A percentile compares a stretch with the other conserved stretches of the same genome.
phyloP scores from a whole-genome alignment of 1,284 basidiomycete species.

The Microbotryomycetes sp. region DNA sequence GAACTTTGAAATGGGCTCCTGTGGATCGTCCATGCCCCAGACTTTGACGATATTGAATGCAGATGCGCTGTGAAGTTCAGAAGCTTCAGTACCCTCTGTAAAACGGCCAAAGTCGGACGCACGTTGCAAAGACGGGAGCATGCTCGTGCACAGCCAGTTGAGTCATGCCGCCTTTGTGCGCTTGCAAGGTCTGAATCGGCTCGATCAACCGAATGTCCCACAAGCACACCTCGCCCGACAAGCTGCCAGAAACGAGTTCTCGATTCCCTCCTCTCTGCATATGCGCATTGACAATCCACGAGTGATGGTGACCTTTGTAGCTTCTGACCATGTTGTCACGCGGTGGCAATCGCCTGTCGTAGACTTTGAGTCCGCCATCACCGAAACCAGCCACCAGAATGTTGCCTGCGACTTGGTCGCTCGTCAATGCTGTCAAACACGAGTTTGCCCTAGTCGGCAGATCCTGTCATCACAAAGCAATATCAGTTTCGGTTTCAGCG shows the following conservation, averaged over 20 bases:
- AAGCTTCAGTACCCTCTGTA: not conserved
- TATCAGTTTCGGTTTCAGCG: constrained; percentile 19
- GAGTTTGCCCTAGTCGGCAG: constrained; percentile 83
- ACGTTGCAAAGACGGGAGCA: constrained; percentile 80
- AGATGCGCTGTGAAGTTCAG: not conserved
- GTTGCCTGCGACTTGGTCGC: constrained; percentile 68
- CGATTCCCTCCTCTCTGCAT: constrained; percentile 67
- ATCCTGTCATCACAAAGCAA: constrained; percentile 51
- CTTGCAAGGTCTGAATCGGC: constrained; percentile 58
- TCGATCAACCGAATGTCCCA: constrained; percentile 81
- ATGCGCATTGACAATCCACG: constrained; percentile 87
- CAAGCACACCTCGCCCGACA: constrained; percentile 82
- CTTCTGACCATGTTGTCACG: constrained; percentile 75
- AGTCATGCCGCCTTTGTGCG: constrained; percentile 66
- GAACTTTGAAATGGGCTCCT: constrained; percentile 34
- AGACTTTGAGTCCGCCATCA: constrained; percentile 82
- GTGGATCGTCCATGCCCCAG: constrained; percentile 31
- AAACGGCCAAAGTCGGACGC: constrained; percentile 40
- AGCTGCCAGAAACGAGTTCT: constrained; percentile 84
- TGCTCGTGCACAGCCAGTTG: constrained; percentile 82
- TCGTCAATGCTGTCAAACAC: constrained; percentile 76
- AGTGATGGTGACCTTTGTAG: constrained; percentile 63
- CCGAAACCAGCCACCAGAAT: constrained; percentile 87
- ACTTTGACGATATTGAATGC: constrained; percentile 34
- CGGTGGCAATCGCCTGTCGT: constrained; percentile 80